Evolutionary conservation across 306 rosid species (phyloP).

Genomic region (Argentina anserina): DNA sequence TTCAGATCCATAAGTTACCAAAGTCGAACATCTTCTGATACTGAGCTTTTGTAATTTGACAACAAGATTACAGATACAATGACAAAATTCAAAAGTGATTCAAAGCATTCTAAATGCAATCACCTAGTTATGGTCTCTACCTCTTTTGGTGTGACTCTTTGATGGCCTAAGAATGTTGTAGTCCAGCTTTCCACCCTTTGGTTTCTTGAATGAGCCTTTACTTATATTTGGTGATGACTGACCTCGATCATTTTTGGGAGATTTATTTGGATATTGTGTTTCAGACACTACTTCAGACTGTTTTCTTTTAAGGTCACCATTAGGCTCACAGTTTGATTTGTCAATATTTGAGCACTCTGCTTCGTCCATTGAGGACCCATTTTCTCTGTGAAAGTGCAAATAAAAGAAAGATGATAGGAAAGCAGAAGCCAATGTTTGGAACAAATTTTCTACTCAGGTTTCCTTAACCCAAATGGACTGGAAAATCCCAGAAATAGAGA

Average conservation of each 20-base stretch:
- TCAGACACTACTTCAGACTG: conserved; percentile 43
- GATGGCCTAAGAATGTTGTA: conserved; percentile 73
- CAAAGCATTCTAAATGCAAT: conserved; percentile 17
- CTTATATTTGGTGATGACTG: conserved; percentile 30
- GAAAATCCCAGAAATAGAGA: background rate
- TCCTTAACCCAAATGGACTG: background rate
- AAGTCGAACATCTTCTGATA: background rate
- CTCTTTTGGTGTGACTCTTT: conserved; percentile 38
- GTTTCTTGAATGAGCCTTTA: conserved; percentile 62
- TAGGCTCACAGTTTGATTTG: conserved; percentile 22
- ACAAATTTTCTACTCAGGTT: background rate
- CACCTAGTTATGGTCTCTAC: conserved; percentile 36
- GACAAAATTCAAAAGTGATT: conserved; percentile 5
- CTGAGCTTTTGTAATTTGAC: background rate
- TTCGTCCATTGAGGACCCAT: conserved; percentile 39
- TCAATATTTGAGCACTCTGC: conserved; percentile 28
- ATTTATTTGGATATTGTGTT: conserved; percentile 43
- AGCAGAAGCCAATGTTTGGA: background rate
- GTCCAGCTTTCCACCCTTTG: conserved; percentile 56
- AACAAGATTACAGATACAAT: conserved; percentile 24
- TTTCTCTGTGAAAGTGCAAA: conserved; percentile 49
- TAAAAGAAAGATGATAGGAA: conserved; percentile 10
- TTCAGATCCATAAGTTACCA: background rate
- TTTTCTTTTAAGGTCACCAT: conserved; percentile 61
- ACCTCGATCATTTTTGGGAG: conserved; percentile 43